These are phyloP conservation scores for Cadophora luteo-olivacea DNA, from an alignment of 2,329 filamentous ascomycete genomes.

Conservation along the genomic window DNA sequence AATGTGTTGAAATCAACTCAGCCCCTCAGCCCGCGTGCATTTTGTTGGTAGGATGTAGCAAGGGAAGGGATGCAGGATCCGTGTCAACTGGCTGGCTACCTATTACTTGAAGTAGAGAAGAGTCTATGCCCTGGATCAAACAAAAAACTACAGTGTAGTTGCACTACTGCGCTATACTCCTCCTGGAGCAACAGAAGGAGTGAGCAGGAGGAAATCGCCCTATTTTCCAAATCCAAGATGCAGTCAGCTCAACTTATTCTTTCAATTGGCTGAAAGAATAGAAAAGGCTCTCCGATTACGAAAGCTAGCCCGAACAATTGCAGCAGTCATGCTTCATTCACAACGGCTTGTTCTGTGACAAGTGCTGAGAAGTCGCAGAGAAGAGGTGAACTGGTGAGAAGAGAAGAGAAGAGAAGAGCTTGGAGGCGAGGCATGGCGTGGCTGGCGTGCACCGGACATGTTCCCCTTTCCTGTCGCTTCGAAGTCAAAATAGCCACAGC, in stretches of 20 bases:
- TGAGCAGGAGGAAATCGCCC: too few species aligned
- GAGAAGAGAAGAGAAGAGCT: neutral
- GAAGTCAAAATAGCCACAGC: slow-evolving; percentile 11
- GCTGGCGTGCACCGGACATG: neutral
- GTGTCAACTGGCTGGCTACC: too few species aligned
- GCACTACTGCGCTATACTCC: too few species aligned
- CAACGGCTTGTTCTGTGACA: too few species aligned
- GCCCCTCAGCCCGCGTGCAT: neutral
- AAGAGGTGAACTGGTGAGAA: neutral
- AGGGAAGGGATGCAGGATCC: neutral
- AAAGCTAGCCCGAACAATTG: neutral
- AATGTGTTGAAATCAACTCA: neutral
- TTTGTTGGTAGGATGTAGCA: neutral
- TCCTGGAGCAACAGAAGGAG: too few species aligned
- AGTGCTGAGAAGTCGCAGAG: neutral
- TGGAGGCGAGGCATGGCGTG: too few species aligned
- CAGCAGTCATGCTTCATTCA: neutral
- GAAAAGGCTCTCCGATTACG: neutral
- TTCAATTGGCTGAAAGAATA: too few species aligned
- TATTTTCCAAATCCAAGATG: too few species aligned
- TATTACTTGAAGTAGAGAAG: neutral
- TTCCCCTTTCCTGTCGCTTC: neutral
- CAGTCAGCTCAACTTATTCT: too few species aligned
- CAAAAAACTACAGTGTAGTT: neutral
- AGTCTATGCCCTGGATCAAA: neutral